These are phyloP conservation scores for Psilocybe sp. DNA, from an alignment of 768 basidiomycete genomes.

Conservation along the genomic window DNA sequence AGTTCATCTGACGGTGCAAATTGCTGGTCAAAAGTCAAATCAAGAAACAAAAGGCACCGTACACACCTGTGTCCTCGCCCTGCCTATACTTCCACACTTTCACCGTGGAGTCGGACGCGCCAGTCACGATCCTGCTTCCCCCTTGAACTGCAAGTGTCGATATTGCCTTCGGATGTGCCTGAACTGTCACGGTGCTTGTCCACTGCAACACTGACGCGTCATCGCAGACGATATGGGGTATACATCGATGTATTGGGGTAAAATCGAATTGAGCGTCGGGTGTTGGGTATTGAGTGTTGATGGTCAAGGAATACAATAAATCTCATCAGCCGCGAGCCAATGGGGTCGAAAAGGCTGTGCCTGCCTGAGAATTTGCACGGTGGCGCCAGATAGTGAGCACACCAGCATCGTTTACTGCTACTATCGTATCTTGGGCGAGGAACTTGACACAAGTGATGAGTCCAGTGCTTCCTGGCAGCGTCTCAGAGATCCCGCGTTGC, in stretches of 20 bases:
- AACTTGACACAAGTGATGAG: slow-evolving; percentile 79
- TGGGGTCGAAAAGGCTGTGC: slow-evolving; percentile 24
- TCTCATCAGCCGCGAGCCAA: slow-evolving; percentile 12
- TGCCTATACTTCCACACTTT: slow-evolving; percentile 64
- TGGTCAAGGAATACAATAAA: slow-evolving; percentile 4
- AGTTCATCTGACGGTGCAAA: slow-evolving; percentile 28
- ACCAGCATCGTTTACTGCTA: slow-evolving; percentile 80
- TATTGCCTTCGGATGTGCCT: slow-evolving; percentile 70
- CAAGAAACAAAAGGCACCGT: not conserved
- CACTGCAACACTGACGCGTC: slow-evolving; percentile 43
- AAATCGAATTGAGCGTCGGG: no score
- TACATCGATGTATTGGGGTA: no score
- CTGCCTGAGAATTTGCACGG: slow-evolving; percentile 33
- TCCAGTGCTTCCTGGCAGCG: slow-evolving; percentile 73
- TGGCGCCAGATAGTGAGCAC: slow-evolving; percentile 60
- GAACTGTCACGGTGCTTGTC: slow-evolving; percentile 36
- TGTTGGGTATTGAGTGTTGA: no score
- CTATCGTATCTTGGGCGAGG: slow-evolving; percentile 44
- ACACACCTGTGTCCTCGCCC: slow-evolving; percentile 28
- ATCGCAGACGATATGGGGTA: no score
- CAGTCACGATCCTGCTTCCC: slow-evolving; percentile 56
- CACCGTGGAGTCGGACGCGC: slow-evolving; percentile 77
- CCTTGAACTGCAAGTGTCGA: slow-evolving; percentile 59
- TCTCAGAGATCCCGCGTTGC: slow-evolving; percentile 59
- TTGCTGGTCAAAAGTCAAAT: not conserved